phyloP scores from a whole-genome alignment of 192 early-diverging fungal genomes.

The Podila verticillata region DNA sequence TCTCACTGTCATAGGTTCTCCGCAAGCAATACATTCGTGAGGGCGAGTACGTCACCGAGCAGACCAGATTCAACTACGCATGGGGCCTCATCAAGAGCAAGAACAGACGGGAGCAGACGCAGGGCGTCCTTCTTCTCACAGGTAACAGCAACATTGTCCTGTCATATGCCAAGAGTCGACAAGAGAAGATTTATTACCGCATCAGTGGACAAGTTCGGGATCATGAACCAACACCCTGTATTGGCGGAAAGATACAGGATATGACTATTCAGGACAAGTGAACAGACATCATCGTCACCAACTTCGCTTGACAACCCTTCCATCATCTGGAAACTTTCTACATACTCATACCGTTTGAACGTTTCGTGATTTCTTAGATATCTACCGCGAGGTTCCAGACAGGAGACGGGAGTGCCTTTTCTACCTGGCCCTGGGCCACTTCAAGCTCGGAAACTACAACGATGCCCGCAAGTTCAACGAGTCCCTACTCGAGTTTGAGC shows the following conservation, averaged over 20 bases:
- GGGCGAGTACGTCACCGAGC: conserved; percentile 71
- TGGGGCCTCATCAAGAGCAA: conserved; percentile 89
- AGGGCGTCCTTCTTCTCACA: conserved; percentile 80
- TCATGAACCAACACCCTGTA: background rate
- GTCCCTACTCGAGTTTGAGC: conserved; percentile 84
- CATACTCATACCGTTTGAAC: too few relatives aligned
- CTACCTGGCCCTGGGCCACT: conserved; percentile 92
- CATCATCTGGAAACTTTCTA: background rate
- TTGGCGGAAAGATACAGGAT: too few relatives aligned
- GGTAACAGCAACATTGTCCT: conserved; percentile 53
- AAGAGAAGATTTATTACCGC: too few relatives aligned
- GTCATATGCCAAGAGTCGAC: conserved; percentile 25
- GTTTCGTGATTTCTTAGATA: conserved; percentile 64
- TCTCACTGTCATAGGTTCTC: conserved; percentile 62
- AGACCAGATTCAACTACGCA: conserved; percentile 98
- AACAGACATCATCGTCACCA: too few relatives aligned
- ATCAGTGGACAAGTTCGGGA: background rate
- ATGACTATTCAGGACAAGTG: too few relatives aligned
- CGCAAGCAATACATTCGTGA: conserved; percentile 78
- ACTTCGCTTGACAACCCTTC: background rate
- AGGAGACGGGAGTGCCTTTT: conserved; percentile 95
- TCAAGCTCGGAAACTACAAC: conserved; percentile 88
- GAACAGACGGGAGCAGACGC: conserved; percentile 71
- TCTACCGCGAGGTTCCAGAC: conserved; percentile 83
- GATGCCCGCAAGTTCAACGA: conserved; percentile 86